phyloP scores from a whole-genome alignment of 2,329 filamentous ascomycete genomes.

The Allantophomopsis cytisporea region DNA sequence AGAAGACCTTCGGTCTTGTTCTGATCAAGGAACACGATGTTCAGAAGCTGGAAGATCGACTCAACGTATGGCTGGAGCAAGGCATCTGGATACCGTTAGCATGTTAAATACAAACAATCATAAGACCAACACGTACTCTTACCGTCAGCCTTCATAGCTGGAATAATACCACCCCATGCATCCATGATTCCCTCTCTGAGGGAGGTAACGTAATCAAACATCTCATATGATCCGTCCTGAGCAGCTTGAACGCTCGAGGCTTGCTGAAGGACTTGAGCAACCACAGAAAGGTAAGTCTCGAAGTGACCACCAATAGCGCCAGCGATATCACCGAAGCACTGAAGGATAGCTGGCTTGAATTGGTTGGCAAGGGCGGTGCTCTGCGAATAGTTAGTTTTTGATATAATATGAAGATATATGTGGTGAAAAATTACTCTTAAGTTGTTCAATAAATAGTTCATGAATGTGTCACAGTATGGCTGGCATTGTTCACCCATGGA shows the following conservation, averaged over 20 bases:
- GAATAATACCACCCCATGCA: constrained; percentile 93
- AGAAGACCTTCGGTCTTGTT: constrained; percentile 88
- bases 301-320: constrained; percentile 87
- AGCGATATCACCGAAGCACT: constrained; percentile 96
- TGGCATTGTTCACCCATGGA: constrained; percentile 82
- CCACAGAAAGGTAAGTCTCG: constrained; percentile 82
- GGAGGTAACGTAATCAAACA: constrained; percentile 92
- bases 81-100: constrained; percentile 36
- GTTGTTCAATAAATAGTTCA: constrained; percentile 95
- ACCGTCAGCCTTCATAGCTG: constrained; percentile 74
- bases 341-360: constrained; percentile 95
- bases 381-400: constrained; percentile 28
- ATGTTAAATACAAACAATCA: not conserved
- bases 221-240: constrained; percentile 77
- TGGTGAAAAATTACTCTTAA: constrained; percentile 42
- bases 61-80: constrained; percentile 66
- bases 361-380: constrained; percentile 83
- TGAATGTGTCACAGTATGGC: constrained; percentile 92
- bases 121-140: constrained; percentile 44
- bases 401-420: constrained; percentile 2
- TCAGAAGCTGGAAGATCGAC: constrained; percentile 77
- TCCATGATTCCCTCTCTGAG: constrained; percentile 97
- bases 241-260: constrained; percentile 71
- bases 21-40: constrained; percentile 64
- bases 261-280: constrained; percentile 88